Conservation (phyloP, 176 grass and related monocot genomes). For the Urochloa ruziziensis region DNA sequence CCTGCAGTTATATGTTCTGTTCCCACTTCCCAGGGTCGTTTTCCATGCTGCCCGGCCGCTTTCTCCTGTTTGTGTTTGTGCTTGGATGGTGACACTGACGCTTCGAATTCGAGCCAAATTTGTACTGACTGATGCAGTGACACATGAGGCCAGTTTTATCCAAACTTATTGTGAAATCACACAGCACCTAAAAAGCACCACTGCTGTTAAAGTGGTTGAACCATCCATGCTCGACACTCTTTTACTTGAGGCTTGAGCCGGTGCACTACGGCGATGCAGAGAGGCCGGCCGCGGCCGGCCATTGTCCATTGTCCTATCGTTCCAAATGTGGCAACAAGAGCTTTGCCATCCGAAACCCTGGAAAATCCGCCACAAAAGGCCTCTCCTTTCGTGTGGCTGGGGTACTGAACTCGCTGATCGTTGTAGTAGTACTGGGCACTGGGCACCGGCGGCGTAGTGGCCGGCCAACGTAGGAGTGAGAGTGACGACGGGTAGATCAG, state of each 20-base stretch:
- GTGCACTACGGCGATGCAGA: background rate
- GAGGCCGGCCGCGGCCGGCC: background rate
- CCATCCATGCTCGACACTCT: background rate
- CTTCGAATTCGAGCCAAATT: background rate
- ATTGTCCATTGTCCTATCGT: slow-evolving; percentile 1
- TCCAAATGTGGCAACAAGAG: slow-evolving; percentile 17
- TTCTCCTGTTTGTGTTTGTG: background rate
- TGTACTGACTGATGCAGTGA: background rate
- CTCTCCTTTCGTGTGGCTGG: background rate
- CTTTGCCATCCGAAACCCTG: background rate
- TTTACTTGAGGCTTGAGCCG: background rate
- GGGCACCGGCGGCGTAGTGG: background rate
- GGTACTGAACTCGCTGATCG: background rate
- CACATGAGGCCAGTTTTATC: background rate
- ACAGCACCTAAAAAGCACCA: background rate
- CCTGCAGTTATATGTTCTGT: background rate
- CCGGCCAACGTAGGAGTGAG: background rate
- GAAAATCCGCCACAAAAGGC: slow-evolving; percentile 3
- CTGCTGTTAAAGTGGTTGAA: background rate
- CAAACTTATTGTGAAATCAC: background rate
- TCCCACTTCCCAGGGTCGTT: background rate
- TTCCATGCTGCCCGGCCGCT: background rate
- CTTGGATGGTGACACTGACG: background rate
- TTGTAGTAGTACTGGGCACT: background rate
- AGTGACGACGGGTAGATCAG: background rate